These are phyloP conservation scores for Parachaetomium inaequale DNA, from an alignment of 495 filamentous ascomycete species.

Conservation along the genomic window DNA sequence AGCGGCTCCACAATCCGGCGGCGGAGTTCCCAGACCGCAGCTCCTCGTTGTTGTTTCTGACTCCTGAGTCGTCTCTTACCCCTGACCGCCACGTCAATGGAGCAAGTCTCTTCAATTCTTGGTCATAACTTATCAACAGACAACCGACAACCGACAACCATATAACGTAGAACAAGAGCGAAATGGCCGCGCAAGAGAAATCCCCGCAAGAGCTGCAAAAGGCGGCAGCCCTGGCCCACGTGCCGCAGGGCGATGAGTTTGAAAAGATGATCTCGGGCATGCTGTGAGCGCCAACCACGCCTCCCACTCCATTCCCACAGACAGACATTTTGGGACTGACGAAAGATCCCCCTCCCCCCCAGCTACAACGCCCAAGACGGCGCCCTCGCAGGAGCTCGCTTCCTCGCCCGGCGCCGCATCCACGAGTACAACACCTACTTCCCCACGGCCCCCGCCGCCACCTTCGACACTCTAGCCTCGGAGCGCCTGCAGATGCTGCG, in stretches of 20 bases:
- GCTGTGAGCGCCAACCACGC: conserved; percentile 24
- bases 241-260: conserved; percentile 6
- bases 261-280: conserved; percentile 19
- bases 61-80: no score
- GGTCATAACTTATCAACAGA: no score
- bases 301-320: not conserved
- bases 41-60: no score
- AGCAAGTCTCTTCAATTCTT: no score
- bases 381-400: conserved; percentile 34
- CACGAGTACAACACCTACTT: conserved; percentile 51
- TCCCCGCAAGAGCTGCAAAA: not conserved
- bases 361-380: not conserved
- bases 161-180: no score
- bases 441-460: conserved; percentile 33
- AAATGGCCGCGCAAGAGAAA: conserved; percentile 4
- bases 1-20: no score
- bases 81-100: no score
- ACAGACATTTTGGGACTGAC: not conserved
- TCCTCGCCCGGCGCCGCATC: conserved; percentile 42
- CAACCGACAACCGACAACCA: no score
- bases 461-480: conserved; percentile 32
- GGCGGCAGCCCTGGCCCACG: conserved; percentile 3
- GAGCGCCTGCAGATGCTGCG: conserved; percentile 37
- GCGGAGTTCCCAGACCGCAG: no score
- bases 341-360: not conserved